A percentile compares a stretch with the other conserved stretches of the same genome.
phyloP scores from a whole-genome alignment of 768 basidiomycete genomes.

The Asterophora lycoperdoides region DNA sequence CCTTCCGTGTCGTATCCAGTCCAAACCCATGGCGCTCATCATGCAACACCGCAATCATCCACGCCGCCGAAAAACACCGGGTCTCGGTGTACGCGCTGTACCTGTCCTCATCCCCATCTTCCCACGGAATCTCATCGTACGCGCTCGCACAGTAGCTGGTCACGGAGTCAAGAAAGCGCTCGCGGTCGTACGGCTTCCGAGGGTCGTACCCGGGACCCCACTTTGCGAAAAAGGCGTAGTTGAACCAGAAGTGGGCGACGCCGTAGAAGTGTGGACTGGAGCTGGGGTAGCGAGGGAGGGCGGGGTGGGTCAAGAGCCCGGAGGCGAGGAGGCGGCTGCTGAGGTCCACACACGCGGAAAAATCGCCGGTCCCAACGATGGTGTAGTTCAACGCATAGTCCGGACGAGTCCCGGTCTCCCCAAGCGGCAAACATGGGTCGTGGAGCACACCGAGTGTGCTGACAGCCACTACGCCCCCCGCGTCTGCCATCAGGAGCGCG shows the following conservation, averaged over 20 bases:
- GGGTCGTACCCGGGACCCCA: slow-evolving; percentile 9
- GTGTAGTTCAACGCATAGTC: not conserved
- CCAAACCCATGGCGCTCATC: slow-evolving; percentile 15
- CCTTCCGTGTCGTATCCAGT: slow-evolving; percentile 11
- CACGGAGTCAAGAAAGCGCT: not conserved
- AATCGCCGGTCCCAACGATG: slow-evolving; percentile 7
- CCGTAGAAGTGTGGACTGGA: slow-evolving; percentile 11
- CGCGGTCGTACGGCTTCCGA: slow-evolving; percentile 1
- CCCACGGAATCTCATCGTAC: slow-evolving; percentile 1
- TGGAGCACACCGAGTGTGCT: not conserved
- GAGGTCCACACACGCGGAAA: slow-evolving; percentile 6
- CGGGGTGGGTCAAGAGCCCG: slow-evolving; percentile 2
- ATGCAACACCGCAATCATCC: slow-evolving; percentile 9
- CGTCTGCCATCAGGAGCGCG: not conserved
- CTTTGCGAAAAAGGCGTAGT: slow-evolving; percentile 12
- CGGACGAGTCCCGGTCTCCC: not conserved
- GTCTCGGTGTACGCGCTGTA: not conserved
- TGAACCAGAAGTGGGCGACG: slow-evolving; percentile 10
- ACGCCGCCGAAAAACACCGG: slow-evolving; percentile 5
- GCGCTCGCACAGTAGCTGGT: slow-evolving; percentile 5
- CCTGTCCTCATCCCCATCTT: not conserved
- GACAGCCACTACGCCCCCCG: not conserved
- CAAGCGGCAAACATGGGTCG: not conserved
- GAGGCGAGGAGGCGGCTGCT: not conserved
- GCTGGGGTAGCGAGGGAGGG: slow-evolving; percentile 10